Evolutionary conservation across 768 basidiomycete genomes (phyloP).

Genomic region (Phanerochaete carnosa): DNA sequence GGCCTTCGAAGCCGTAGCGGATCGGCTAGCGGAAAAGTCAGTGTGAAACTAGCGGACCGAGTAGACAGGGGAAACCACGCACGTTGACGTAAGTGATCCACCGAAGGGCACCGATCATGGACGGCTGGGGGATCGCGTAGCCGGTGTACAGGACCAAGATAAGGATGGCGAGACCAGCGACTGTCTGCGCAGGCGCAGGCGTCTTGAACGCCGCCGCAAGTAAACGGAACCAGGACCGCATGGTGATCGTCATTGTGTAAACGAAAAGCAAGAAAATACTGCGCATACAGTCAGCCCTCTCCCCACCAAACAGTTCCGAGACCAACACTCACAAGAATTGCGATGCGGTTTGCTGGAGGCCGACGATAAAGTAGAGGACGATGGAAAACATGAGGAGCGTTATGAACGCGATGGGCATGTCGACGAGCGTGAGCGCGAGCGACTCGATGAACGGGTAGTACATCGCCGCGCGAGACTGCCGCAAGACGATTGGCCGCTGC

Average conservation of each 20-base stretch:
- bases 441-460: slow-evolving; percentile 57
- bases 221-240: slow-evolving; percentile 75
- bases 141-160: slow-evolving; percentile 57
- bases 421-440: slow-evolving; percentile 58
- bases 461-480: slow-evolving; percentile 59
- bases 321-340: slow-evolving; percentile 65
- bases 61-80: slow-evolving; percentile 14
- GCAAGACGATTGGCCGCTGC: slow-evolving; percentile 57
- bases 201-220: slow-evolving; percentile 58
- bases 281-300: neutral
- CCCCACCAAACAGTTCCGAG: neutral
- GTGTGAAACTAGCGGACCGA: neutral
- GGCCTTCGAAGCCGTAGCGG: slow-evolving; percentile 67
- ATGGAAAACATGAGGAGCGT: slow-evolving; percentile 46
- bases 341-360: slow-evolving; percentile 47
- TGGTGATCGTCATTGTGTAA: slow-evolving; percentile 53
- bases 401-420: slow-evolving; percentile 52
- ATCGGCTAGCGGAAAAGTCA: slow-evolving; percentile 44
- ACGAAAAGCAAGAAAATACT: slow-evolving; percentile 60
- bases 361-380: slow-evolving; percentile 60
- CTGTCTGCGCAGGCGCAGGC: slow-evolving; percentile 59
- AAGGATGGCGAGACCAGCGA: slow-evolving; percentile 52
- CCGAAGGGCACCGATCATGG: slow-evolving; percentile 64
- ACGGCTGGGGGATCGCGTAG: slow-evolving; percentile 55
- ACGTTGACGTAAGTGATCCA: slow-evolving; percentile 69